A percentile compares a stretch with the other conserved stretches of the same genome.
These are phyloP conservation scores for Dalbergia cochinchinensis DNA, from an alignment of 306 rosid species.

Conservation along the genomic window DNA sequence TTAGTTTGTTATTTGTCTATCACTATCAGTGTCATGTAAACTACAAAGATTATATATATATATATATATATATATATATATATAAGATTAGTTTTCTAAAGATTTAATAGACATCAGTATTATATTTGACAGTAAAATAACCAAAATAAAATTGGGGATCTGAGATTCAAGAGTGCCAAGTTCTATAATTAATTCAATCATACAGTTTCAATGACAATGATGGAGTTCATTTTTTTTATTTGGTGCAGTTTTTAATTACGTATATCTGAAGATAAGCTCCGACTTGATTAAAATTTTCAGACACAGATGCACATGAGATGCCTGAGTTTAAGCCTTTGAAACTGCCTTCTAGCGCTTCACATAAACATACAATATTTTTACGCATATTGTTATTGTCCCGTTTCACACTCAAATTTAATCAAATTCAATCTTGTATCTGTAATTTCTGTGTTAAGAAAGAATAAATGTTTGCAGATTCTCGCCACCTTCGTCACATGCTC, in stretches of 20 bases:
- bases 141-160: too few relatives aligned
- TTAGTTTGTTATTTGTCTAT: too few relatives aligned
- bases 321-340: background rate
- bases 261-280: background rate
- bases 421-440: background rate
- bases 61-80: too few relatives aligned
- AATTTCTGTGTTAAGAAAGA: too few relatives aligned
- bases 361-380: background rate
- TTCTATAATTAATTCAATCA: background rate
- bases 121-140: too few relatives aligned
- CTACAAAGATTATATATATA: too few relatives aligned
- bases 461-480: background rate
- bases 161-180: background rate
- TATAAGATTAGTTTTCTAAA: too few relatives aligned
- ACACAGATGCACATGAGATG: background rate
- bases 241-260: background rate
- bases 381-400: background rate
- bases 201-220: background rate
- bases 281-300: background rate
- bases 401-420: background rate
- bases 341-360: background rate
- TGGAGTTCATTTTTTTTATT: too few relatives aligned
- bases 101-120: too few relatives aligned
- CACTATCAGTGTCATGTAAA: too few relatives aligned
- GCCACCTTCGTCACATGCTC: background rate